Base-by-base conservation (phyloP, 2,329 filamentous ascomycete genomes). In the Lachnellula cervina region DNA sequence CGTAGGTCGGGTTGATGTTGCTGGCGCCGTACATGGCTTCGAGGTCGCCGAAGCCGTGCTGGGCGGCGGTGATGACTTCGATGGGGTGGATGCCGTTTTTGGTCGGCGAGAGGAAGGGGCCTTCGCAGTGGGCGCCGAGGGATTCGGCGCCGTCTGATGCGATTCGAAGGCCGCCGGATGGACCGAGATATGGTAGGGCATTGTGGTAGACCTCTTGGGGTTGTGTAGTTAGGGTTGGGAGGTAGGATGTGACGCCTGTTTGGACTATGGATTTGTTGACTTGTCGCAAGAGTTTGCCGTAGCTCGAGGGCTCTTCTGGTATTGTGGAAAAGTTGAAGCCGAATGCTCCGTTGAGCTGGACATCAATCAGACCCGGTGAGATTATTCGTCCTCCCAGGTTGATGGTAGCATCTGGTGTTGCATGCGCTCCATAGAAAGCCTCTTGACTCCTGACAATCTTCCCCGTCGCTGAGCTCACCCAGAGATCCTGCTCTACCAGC, bases 271-370 rank as follows among this genome's bases (percentile, higher is more conserved):
- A 78, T 62, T 77, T 82, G 72, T 94, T 94, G 58, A 93, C 78
- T 55, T 83, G 77, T 60, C 77, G 78, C 49, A 96, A 75, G n/a
- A 83, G 84, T 70, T 89, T 87, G 56, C 82, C 81, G 66, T 95
- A 96, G 51, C 80, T 77, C 32, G 77, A 73, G 72, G 81, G 83
- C 65, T 87, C 82, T 16, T 85, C 71, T n/a, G 88, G 83, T 9
- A 90, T 77, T 1, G 84, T 83, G 3, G 90, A 94, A 71, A 95
- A 96, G 75, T 96, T 93, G 77, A 96, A 95, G 55, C 91, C 91
- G 66, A 91, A 93, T 9, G 89, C 91, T 48, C 92, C 92, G 67
- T 97, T 97, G 64, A 97, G 84, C 72, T 97, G 92, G 51, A 88
- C 87, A 63, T 97, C 92, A 64, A 97, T 94, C 68, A 97, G 80